phyloP scores from a whole-genome alignment of 306 rosid species.

The Trichosanthes cucumerina region DNA sequence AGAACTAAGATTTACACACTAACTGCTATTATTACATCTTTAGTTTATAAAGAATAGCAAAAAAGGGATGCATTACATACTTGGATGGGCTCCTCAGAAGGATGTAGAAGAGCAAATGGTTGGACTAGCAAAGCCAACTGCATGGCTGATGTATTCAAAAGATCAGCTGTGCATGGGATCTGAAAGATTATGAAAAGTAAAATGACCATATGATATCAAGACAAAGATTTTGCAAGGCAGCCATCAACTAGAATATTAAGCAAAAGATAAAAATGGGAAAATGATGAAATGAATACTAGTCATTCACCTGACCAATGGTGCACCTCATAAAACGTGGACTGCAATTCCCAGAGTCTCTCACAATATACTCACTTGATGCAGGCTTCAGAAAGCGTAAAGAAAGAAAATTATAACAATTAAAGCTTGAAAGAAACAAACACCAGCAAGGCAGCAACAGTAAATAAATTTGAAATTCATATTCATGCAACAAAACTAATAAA shows the following conservation, averaged over 20 bases:
- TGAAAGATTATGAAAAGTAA: constrained; percentile 26
- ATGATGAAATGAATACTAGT: neutral
- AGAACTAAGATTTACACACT: neutral
- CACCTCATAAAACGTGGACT: constrained; percentile 99
- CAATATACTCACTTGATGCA: constrained; percentile 88
- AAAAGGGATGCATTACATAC: constrained; percentile 26
- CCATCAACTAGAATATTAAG: neutral
- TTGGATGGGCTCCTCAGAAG: constrained; percentile 91
- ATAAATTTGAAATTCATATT: constrained; percentile 14
- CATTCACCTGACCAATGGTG: constrained; percentile 84
- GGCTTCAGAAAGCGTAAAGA: constrained; percentile 41
- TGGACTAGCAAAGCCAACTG: constrained; percentile 92
- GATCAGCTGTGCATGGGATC: constrained; percentile 89
- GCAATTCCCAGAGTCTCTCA: constrained; percentile 84
- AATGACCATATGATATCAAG: neutral
- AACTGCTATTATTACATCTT: neutral
- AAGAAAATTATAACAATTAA: constrained; percentile 9
- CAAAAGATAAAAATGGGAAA: constrained; percentile 4
- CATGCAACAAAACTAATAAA: constrained; percentile 7
- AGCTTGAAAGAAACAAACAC: constrained; percentile 6
- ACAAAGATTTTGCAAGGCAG: neutral
- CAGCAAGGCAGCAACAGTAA: constrained; percentile 13
- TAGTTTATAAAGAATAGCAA: constrained; percentile 11
- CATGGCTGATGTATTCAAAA: constrained; percentile 91
- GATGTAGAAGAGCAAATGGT: constrained; percentile 94